Conservation (phyloP, 164 flowering plant species). For the Paratinospora sagittata region DNA sequence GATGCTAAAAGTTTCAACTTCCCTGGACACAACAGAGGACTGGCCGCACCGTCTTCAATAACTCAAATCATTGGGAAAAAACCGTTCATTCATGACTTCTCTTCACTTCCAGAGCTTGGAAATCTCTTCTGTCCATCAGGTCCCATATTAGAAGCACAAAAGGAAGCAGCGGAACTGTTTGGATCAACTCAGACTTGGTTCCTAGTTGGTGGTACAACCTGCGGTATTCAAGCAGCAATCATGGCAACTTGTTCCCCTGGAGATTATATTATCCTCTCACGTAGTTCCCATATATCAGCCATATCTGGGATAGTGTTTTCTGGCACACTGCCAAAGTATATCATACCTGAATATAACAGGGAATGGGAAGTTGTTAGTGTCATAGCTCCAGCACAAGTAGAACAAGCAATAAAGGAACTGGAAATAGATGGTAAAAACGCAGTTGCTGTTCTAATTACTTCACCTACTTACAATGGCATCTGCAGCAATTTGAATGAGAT, state of each 20-base stretch:
- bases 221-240: conserved; percentile 56
- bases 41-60: conserved; percentile 49
- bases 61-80: conserved; percentile 33
- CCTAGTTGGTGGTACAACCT: conserved; percentile 55
- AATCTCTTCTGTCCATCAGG: conserved; percentile 47
- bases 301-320: conserved; percentile 48
- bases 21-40: conserved; percentile 89
- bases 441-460: conserved; percentile 43
- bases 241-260: conserved; percentile 58
- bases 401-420: conserved; percentile 36
- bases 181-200: conserved; percentile 59
- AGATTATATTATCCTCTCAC: conserved; percentile 38
- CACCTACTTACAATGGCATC: conserved; percentile 51
- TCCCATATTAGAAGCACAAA: conserved; percentile 43
- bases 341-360: conserved; percentile 38
- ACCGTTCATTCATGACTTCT: conserved; percentile 41
- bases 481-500: conserved; percentile 38
- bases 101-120: conserved; percentile 49
- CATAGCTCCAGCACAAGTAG: conserved; percentile 17
- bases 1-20: conserved; percentile 68
- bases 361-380: conserved; percentile 45
- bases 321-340: conserved; percentile 41
- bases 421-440: conserved; percentile 31
- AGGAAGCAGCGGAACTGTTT: conserved; percentile 38
- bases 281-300: conserved; percentile 48